These are phyloP conservation scores for Alternaria dauci DNA, from an alignment of 2,329 filamentous ascomycete genomes.

Conservation along the genomic window DNA sequence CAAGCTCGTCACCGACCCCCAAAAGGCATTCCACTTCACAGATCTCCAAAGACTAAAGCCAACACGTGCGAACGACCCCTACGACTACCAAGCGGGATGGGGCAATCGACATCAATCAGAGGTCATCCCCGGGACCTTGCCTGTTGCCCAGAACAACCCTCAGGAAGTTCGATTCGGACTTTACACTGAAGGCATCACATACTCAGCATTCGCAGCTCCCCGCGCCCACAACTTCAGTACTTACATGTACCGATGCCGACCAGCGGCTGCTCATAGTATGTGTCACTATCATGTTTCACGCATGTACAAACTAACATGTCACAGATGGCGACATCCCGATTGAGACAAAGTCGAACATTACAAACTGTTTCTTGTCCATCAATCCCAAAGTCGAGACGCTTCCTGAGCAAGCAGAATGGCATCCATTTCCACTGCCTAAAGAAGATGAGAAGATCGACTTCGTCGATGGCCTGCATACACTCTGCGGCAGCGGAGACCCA, in stretches of 20 bases:
- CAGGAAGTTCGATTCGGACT: constrained; percentile 55
- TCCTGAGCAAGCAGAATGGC: constrained; percentile 61
- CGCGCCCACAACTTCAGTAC: constrained; percentile 54
- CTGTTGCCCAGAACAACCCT: constrained; percentile 55
- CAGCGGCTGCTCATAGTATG: constrained; percentile 54
- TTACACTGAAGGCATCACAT: constrained; percentile 58
- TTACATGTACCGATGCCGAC: constrained; percentile 57
- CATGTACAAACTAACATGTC: constrained; percentile 9
- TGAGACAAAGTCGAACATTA: constrained; percentile 45
- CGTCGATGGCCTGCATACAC: constrained; percentile 58
- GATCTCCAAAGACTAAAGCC: constrained; percentile 51
- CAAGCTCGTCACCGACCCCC: constrained; percentile 47
- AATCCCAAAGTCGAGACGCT: constrained; percentile 58
- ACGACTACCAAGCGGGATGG: constrained; percentile 51
- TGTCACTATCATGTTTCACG: constrained; percentile 2
- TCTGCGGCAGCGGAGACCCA: constrained; percentile 61
- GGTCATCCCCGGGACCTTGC: constrained; percentile 55
- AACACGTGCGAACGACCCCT: constrained; percentile 50
- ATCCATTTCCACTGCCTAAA: constrained; percentile 52
- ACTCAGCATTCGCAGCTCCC: constrained; percentile 55
- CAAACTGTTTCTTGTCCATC: constrained; percentile 59
- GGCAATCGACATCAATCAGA: constrained; percentile 53
- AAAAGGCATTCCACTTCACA: constrained; percentile 51
- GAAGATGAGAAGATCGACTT: constrained; percentile 56
- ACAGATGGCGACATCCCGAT: constrained; percentile 40